Base-by-base conservation (phyloP, 768 basidiomycete genomes). In the Leucogyrophana mollusca region DNA sequence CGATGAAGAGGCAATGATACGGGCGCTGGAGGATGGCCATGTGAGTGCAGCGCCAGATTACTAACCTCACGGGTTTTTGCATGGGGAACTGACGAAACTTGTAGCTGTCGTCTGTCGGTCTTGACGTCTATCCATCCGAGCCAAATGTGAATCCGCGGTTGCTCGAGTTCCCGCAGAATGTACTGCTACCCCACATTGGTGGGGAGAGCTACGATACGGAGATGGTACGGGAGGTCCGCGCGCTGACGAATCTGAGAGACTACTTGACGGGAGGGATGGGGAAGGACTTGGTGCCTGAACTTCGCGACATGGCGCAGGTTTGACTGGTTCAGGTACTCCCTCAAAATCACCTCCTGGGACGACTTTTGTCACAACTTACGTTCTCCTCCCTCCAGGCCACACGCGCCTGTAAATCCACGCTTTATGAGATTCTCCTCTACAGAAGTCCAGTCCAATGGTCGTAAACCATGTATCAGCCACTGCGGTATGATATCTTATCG, bases 101-200 rank as follows among this genome's bases (percentile, higher is more conserved):
- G 30, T 56, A 90, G 87, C 75, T 90, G 49, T 78, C 74, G 32
- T 84, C 83, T 5, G 85, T 85, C 17, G 90, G 89, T n/a, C 69
- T 91, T 27, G 87, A 91, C 54, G 89, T 91, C 18, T 90, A 74
- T 64, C 87, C 87, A n/a, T 76, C 90, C 66, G 88, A 90, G 58
- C 89, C 90, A 2, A 67, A 78, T 46, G 80, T 90, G 42, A 85
- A 89, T 55, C 82, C 87, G 9, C 77, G 82, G n/a, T 69, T 94
- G 21, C 69, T 91, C 45, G 78, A 79, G 22, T 86, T 88, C 62
- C 79, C 83, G 20, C 80, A 90, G 54, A 81, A 88, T 49, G 85
- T 86, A 35, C 69, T 95, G 5, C 75, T 94, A 17, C 92, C 90
- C 8, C 92, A 94, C 62, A 84, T 92, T 80, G 91, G 91, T 9